Conservation (phyloP, 176 grass and related monocot genomes). For the Rhynchospora pubera region DNA sequence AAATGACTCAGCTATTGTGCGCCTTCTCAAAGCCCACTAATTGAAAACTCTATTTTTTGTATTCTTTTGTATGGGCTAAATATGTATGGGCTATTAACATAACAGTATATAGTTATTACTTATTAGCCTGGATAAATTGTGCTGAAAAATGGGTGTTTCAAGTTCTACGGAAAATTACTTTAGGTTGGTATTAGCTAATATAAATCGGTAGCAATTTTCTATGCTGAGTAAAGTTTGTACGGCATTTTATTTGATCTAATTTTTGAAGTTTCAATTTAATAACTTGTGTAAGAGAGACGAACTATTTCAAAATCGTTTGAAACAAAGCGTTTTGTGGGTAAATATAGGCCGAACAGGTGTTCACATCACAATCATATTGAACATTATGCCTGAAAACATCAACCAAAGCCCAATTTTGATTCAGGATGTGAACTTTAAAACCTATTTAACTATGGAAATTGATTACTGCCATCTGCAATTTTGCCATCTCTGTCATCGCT, state of each 20-base stretch:
- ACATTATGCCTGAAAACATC: not conserved
- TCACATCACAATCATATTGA: not conserved
- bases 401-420: not conserved
- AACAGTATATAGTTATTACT: too few species aligned
- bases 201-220: too few species aligned
- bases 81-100: not conserved
- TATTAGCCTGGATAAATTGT: not conserved
- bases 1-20: not conserved
- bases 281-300: too few species aligned
- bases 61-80: not conserved
- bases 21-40: not conserved
- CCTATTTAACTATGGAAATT: too few species aligned
- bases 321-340: not conserved
- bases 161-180: too few species aligned
- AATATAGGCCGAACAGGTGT: not conserved
- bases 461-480: too few species aligned
- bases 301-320: not conserved
- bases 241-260: too few species aligned
- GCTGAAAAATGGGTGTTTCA: not conserved
- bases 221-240: too few species aligned
- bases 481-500: too few species aligned
- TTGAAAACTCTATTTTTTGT: not conserved
- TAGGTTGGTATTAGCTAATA: too few species aligned
- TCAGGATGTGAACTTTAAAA: not conserved
- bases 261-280: too few species aligned